Base-by-base conservation (phyloP, 2,329 filamentous ascomycete species). In the Scortechinia acanthostroma region DNA sequence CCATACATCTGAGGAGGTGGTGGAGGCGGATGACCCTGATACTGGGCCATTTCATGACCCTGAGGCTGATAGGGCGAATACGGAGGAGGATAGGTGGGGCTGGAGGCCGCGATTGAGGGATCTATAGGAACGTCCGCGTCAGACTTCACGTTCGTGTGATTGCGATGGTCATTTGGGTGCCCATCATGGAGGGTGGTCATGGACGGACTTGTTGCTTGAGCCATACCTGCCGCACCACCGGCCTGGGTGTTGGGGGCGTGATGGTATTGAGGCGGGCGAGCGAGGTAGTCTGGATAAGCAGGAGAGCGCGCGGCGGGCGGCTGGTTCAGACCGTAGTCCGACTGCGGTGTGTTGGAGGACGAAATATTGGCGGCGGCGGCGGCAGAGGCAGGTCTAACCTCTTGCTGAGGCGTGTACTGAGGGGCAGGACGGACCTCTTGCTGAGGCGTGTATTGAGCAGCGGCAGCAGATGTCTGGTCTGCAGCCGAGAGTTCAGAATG, bases 131-230 rank as follows among this genome's bases (percentile, higher is more conserved):
- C 82, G 83, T 89, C 85, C 80, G 78, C 80, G 89, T 95, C 88
- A 95, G 91, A 94, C 70, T 89, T 91, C 71, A 84, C 77, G 76
- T 80, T 75, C n/a, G n/a, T n/a, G 66, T 77, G 74, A 72, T 79
- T 76, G 73, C 83, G 84, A 83, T 86, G 81, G 77, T 75, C 84
- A 72, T 30, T 30, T n/a, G 25, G n/a, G 10, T 30, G 25, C 10
- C 25, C 77, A 74, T 62, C 68, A 60, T 74, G 73, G 78, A 83
- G 78, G 74, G 88, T 74, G 82, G 86, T 77, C 77, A 88, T 79
- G 71, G 88, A 95, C 90, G 88, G 88, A 95, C 91, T 95, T 86
- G 88, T 88, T 85, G 89, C 81, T 88, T 95, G 90, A 81, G 91
- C 89, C 91, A 96, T 96, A 83, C 84, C 86, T 82, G 81, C 86